Evolutionary conservation across 2,329 filamentous ascomycete species (phyloP).

Genomic region (Colletotrichum noveboracense): DNA sequence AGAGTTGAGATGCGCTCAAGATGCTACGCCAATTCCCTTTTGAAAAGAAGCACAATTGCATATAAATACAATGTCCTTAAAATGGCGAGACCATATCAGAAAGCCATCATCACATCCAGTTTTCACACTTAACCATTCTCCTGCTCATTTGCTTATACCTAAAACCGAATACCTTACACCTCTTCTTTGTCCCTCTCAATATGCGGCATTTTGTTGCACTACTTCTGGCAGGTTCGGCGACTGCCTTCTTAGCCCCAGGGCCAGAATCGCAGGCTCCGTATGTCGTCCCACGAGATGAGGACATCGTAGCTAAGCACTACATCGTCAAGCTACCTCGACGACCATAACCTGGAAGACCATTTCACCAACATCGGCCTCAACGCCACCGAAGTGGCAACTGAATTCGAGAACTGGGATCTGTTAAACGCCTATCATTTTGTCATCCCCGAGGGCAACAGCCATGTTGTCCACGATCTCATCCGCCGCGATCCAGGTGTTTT

Average conservation of each 20-base stretch:
- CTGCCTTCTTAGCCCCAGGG: neutral
- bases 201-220: neutral
- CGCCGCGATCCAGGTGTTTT: no score
- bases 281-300: neutral
- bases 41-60: no score
- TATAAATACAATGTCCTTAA: neutral
- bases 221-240: neutral
- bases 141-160: neutral
- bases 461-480: no score
- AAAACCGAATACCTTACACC: neutral
- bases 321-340: neutral
- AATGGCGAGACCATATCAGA: neutral
- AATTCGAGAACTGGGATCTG: neutral
- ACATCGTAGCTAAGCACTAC: neutral
- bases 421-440: neutral
- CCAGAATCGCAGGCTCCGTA: neutral
- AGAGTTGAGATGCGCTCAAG: neutral
- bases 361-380: neutral
- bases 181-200: fast-evolving
- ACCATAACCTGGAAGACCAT: neutral
- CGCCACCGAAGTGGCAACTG: neutral
- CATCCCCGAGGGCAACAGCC: neutral
- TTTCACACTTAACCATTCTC: neutral
- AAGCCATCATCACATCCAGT: neutral
- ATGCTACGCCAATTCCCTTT: neutral